Base-by-base conservation (phyloP, 495 filamentous ascomycete genomes). In the Massariosphaeria phaeospora region DNA sequence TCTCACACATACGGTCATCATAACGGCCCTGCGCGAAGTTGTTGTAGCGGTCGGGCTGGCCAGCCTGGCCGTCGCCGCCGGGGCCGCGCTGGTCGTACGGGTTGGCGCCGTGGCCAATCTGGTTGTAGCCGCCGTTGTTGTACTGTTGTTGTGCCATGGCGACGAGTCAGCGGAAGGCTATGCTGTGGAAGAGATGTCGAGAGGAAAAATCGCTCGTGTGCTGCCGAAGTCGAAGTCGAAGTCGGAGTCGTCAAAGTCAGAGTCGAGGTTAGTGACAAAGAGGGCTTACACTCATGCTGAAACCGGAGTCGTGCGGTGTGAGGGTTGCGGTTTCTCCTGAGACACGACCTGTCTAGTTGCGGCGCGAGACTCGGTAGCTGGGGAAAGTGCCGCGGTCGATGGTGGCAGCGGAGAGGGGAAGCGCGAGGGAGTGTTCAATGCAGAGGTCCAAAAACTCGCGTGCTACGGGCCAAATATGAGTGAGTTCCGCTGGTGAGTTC, bases 91-190 rank as follows among this genome's bases (percentile, higher is more conserved):
- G 75, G 55, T 70, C 74, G 58, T 84, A 86, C 3, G 83, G 80
- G 67, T 84, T 83, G 55, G 80, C 73, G 71, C 81, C 81, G 69
- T 84, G 81, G 67, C 75, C 76, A 33, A 47, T 42, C 45, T 64
- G 56, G 51, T 52, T 57, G 63, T 67, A 66, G 24, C 49, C 49
- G 52, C 66, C 62, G 66, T 68, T 63, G n/a, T n/a, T n/a, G n/a
- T n/a, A n/a, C n/a, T n/a, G n/a, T 57, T 69, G 62, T 56, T 58
- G 61, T 7, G 56, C 52, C 61, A 64, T 64, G 10, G 48, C 45
- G 24, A 34, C 25, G 8, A 25, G 27, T 64, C 38, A 64, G 56
- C 42, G 57, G 50, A 24, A 30, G n/a, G 46, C 38, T 33, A 31
- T 38, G 27, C 20, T 25, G 39, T 20, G 44, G n/a, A 43, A 38